Evolutionary conservation across 73 alveolate species (phyloP).

Genomic region (Stentor roeselii): DNA sequence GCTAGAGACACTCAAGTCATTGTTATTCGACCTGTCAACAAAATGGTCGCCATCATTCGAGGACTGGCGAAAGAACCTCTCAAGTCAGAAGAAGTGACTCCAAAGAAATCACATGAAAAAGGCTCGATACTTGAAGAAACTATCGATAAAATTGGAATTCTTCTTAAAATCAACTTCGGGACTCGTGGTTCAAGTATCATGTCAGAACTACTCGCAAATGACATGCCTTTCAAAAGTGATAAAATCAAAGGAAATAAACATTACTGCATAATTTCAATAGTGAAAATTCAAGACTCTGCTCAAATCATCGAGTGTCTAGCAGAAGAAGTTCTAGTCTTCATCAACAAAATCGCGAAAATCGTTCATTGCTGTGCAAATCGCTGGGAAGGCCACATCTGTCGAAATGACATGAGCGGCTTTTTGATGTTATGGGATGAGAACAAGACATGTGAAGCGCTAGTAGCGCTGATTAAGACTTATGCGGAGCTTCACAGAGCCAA

Average conservation of each 20-base stretch:
- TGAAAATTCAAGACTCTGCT: slow-evolving; percentile 34
- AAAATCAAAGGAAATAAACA: slow-evolving; percentile 59
- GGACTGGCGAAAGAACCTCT: slow-evolving; percentile 43
- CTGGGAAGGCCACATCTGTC: slow-evolving; percentile 63
- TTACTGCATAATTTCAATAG: slow-evolving; percentile 49
- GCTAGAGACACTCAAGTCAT: slow-evolving; percentile 55
- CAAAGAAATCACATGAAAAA: slow-evolving; percentile 42
- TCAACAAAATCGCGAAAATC: slow-evolving; percentile 62
- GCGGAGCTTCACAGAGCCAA: slow-evolving; percentile 61
- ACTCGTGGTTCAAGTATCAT: slow-evolving; percentile 60
- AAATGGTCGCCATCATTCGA: slow-evolving; percentile 50
- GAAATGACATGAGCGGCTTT: slow-evolving; percentile 55
- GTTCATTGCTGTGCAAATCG: slow-evolving; percentile 50
- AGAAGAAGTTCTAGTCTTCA: slow-evolving; percentile 70
- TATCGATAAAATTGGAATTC: slow-evolving; percentile 57
- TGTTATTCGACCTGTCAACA: slow-evolving; percentile 61
- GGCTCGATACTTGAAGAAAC: slow-evolving; percentile 52
- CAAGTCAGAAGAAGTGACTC: slow-evolving; percentile 36
- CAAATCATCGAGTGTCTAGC: slow-evolving; percentile 44
- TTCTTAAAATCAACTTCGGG: slow-evolving; percentile 65
- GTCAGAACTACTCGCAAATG: slow-evolving; percentile 48
- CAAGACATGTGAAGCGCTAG: slow-evolving; percentile 29
- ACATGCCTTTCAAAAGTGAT: slow-evolving; percentile 59
- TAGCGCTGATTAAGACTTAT: slow-evolving; percentile 58
- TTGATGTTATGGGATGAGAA: slow-evolving; percentile 61